A percentile compares a stretch with the other conserved stretches of the same genome.
These are phyloP conservation scores for Saccharomyces hybrid DNA, from an alignment of 1,139 yeast species.

Conservation along the genomic window DNA sequence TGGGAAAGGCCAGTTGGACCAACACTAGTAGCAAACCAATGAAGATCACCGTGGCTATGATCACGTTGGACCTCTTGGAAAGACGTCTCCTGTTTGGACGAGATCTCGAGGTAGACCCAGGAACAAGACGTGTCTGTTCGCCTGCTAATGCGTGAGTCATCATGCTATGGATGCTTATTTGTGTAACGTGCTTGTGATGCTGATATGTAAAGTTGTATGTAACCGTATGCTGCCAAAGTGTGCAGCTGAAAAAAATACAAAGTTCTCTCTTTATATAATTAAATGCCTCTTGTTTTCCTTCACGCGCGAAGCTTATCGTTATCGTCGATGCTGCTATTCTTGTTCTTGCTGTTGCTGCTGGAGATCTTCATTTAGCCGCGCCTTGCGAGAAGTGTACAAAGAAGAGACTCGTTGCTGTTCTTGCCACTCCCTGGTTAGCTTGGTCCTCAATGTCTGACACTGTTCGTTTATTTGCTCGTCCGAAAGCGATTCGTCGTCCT, in stretches of 20 bases:
- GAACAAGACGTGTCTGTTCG: slow-evolving; percentile 1
- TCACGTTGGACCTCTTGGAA: neutral
- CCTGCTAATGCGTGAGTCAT: neutral
- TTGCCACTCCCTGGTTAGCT: slow-evolving; percentile 5
- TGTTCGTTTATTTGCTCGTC: slow-evolving; percentile 16
- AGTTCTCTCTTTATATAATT: neutral
- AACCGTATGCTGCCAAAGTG: neutral
- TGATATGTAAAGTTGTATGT: neutral
- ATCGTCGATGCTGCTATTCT: neutral
- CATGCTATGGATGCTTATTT: neutral
- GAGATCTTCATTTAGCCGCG: slow-evolving; percentile 1
- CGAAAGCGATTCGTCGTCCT: slow-evolving; percentile 13
- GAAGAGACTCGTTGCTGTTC: slow-evolving; percentile 3
- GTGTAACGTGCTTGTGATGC: neutral
- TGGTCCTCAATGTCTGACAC: slow-evolving; percentile 14
- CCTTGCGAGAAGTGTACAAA: slow-evolving; percentile 6
- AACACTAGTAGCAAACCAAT: neutral
- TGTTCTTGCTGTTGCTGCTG: neutral
- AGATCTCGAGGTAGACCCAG: neutral
- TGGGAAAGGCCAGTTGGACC: neutral
- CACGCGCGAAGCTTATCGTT: neutral
- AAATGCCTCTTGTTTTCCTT: neutral
- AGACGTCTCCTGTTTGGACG: neutral
- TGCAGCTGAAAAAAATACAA: neutral
- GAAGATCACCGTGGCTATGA: neutral